phyloP scores from a whole-genome alignment of 805 yeast species.

The Metschnikowia anglica region DNA sequence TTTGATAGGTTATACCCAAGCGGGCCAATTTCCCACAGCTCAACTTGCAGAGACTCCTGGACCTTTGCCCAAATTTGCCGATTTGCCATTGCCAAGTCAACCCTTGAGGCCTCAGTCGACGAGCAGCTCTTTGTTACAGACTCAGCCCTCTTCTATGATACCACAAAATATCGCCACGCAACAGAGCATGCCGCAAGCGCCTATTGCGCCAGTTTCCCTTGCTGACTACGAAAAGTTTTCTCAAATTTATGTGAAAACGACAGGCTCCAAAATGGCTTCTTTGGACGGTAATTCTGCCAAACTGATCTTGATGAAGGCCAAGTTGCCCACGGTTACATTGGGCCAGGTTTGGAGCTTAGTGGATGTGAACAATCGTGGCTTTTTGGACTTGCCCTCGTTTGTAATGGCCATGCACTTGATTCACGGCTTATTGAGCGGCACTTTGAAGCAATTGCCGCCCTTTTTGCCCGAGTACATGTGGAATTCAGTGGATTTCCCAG shows the following conservation, averaged over 20 bases:
- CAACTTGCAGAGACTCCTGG: conserved; percentile 56
- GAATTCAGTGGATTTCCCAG: conserved; percentile 31
- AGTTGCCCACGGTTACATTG: conserved; percentile 69
- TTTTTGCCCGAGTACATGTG: conserved; percentile 41
- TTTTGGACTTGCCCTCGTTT: conserved; percentile 71
- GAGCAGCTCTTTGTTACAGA: conserved; percentile 40
- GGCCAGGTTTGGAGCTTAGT: conserved; percentile 90
- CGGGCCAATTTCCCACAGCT: conserved; percentile 57
- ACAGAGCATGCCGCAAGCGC: conserved; percentile 28
- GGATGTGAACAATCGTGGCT: conserved; percentile 73
- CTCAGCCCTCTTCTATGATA: conserved; percentile 38
- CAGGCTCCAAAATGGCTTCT: conserved; percentile 51
- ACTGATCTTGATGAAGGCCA: conserved; percentile 85
- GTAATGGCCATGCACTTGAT: conserved; percentile 93
- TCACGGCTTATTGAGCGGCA: conserved; percentile 71
- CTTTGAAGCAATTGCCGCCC: conserved; percentile 55
- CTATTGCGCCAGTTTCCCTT: conserved; percentile 44
- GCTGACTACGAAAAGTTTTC: conserved; percentile 63
- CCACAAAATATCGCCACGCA: conserved; percentile 34
- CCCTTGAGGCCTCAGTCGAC: conserved; percentile 38
- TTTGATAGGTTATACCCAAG: conserved; percentile 82
- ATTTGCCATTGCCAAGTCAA: conserved; percentile 22
- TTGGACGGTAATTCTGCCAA: conserved; percentile 80
- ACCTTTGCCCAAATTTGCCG: conserved; percentile 61
- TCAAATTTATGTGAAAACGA: conserved; percentile 70